These are phyloP conservation scores for Aspergillus carbonarius DNA, from an alignment of 2,329 filamentous ascomycete species.

Conservation along the genomic window DNA sequence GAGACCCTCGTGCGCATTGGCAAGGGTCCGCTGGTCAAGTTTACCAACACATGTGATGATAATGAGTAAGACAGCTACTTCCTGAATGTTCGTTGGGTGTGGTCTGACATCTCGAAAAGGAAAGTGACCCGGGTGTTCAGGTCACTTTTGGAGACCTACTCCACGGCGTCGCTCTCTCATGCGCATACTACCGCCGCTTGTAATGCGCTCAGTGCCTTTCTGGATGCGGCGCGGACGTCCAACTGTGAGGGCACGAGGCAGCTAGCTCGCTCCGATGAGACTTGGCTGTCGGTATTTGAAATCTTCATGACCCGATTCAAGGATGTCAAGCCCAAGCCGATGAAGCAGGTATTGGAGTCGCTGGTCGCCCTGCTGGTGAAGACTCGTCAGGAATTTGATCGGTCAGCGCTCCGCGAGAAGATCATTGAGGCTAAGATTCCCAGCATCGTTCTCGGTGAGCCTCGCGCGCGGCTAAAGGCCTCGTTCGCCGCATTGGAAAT, in stretches of 20 bases:
- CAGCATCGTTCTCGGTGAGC: constrained; percentile 40
- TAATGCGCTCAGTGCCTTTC: constrained; percentile 46
- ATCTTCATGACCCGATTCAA: constrained; percentile 43
- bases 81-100: background rate
- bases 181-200: constrained; percentile 44
- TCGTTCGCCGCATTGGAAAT: constrained; percentile 38
- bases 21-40: constrained; percentile 38
- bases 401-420: constrained; percentile 20
- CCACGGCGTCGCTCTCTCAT: constrained; percentile 37
- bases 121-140: constrained; percentile 39
- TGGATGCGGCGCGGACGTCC: constrained; percentile 40
- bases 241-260: constrained; percentile 29
- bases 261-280: constrained; percentile 34
- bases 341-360: constrained; percentile 46
- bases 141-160: constrained; percentile 43
- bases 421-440: constrained; percentile 33
- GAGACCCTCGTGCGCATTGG: constrained; percentile 33
- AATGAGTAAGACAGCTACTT: constrained; percentile 28
- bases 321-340: constrained; percentile 44
- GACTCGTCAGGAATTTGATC: constrained; percentile 23
- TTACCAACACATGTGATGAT: constrained; percentile 31
- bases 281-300: constrained; percentile 43
- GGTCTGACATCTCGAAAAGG: constrained; percentile 18
- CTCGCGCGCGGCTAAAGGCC: constrained; percentile 39
- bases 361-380: constrained; percentile 36